Conservation (phyloP, 75 land plant species). For the Cupressus sempervirens region DNA sequence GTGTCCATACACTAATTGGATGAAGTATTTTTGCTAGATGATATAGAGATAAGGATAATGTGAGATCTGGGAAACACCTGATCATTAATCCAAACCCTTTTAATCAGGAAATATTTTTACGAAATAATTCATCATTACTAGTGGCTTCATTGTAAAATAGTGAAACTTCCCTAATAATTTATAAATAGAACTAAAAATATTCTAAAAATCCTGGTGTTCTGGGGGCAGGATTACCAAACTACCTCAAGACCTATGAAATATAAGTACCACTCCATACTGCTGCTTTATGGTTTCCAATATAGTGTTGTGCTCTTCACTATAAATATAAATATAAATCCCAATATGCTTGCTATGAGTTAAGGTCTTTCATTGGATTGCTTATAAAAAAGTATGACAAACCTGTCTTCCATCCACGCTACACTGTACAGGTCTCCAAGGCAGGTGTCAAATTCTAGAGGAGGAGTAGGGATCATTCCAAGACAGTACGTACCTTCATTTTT, state of each 20-base stretch:
- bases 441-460: constrained; percentile 79
- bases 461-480: constrained; percentile 82
- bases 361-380: neutral
- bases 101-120: neutral
- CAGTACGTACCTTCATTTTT: constrained; percentile 63
- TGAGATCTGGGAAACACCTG: neutral
- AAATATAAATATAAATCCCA: constrained; percentile 1
- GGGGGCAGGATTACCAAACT: neutral
- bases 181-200: neutral
- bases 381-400: constrained; percentile 31
- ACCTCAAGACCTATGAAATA: neutral
- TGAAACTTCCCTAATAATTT: neutral
- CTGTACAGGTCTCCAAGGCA: constrained; percentile 93
- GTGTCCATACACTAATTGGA: neutral
- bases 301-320: constrained; percentile 77
- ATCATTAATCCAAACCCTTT: neutral
- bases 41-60: neutral
- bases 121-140: neutral
- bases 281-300: constrained; percentile 65
- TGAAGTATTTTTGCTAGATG: too few species aligned
- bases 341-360: neutral
- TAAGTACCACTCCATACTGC: constrained; percentile 71
- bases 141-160: neutral
- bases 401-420: constrained; percentile 97
- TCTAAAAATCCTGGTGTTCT: neutral